Evolutionary conservation across 495 filamentous ascomycete genomes (phyloP).

Genomic region (Podospora australis): DNA sequence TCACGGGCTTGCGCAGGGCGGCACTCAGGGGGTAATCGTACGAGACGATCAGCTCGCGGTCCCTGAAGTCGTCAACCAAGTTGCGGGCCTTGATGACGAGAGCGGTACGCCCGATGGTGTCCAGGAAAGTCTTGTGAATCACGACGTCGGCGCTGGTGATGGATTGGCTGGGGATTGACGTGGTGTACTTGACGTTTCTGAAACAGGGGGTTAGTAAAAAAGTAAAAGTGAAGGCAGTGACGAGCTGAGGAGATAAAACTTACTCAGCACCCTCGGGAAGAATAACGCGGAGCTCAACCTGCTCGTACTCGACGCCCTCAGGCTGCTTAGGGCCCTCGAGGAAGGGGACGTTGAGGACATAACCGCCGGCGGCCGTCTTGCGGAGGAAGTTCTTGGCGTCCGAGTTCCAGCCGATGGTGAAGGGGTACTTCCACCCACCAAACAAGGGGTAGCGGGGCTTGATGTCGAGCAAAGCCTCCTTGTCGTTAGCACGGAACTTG

Average conservation of each 20-base stretch:
- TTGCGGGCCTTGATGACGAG: slow-evolving; percentile 77
- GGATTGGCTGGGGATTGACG: slow-evolving; percentile 52
- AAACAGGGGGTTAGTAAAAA: not conserved
- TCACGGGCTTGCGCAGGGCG: slow-evolving; percentile 75
- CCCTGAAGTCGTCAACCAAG: slow-evolving; percentile 79
- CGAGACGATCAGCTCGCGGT: slow-evolving; percentile 74
- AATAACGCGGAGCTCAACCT: slow-evolving; percentile 71
- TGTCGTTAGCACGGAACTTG: slow-evolving; percentile 69
- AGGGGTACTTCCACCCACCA: slow-evolving; percentile 96
- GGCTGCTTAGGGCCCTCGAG: slow-evolving; percentile 79
- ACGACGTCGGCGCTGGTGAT: slow-evolving; percentile 49
- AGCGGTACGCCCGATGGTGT: slow-evolving; percentile 81
- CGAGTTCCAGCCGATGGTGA: slow-evolving; percentile 90
- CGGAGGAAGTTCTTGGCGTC: slow-evolving; percentile 70
- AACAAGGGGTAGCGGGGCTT: slow-evolving; percentile 91
- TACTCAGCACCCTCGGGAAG: slow-evolving; percentile 89
- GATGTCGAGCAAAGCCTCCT: slow-evolving; percentile 78
- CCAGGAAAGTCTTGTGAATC: slow-evolving; percentile 73
- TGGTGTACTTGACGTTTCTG: slow-evolving; percentile 64
- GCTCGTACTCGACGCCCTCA: slow-evolving; percentile 81
- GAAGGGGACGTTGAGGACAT: slow-evolving; percentile 92
- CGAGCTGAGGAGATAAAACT: slow-evolving; percentile 29
- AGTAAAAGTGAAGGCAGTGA: not conserved
- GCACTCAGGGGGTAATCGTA: slow-evolving; percentile 78
- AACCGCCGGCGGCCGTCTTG: slow-evolving; percentile 54